Evolutionary conservation across 495 filamentous ascomycete genomes (phyloP), one percentile per base, ranked within the genome.

Genomic region (Talaromyces stipitatus): DNA sequence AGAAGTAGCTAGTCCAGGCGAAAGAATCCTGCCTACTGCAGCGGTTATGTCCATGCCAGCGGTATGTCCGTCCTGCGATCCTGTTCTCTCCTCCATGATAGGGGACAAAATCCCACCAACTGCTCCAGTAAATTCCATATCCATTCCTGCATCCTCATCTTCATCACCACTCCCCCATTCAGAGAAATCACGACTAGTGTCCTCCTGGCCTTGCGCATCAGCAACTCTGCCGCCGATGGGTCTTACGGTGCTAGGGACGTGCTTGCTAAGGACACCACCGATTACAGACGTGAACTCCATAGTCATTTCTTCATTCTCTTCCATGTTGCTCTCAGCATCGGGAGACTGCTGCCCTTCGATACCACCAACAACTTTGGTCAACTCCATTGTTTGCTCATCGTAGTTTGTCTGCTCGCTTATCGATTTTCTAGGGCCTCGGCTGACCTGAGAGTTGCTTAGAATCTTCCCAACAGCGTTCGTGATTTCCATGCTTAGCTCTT

Each of bases 391-490:
- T 64, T 83, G 78, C 33, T 91, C 84, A 22, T 77, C 75, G 27
- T 74, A 74, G 46, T 63, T 70, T 0, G 71, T 75, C 59, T 78
- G 71, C 33, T 71, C 69, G 23, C 67, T 64, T 30, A 59, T 56
- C 23, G 75, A 78, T 51, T 69, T 70, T 47, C 75, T 72, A 62
- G 66, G 70, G 43, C 62, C 56, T 14, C 57, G 54, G 47, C 70
- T 75, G 28, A 61, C 65, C 23, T 64, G 69, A 56, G 67, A 58
- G 36, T 77, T 74, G n/a, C 79, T 71, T 26, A 91, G 70, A 50
- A 97, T 96, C 3, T 85, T 81, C n/a, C 92, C 92, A 56, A 96
- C 71, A 11, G 84, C 88, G 57, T 78, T 82, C 1, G 91, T 96
- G 50, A 95, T 82, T 57, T 96, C 91, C 88, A 92, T 91, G 9